Base-by-base conservation (phyloP, 164 flowering plant genomes). In the Sedum album region DNA sequence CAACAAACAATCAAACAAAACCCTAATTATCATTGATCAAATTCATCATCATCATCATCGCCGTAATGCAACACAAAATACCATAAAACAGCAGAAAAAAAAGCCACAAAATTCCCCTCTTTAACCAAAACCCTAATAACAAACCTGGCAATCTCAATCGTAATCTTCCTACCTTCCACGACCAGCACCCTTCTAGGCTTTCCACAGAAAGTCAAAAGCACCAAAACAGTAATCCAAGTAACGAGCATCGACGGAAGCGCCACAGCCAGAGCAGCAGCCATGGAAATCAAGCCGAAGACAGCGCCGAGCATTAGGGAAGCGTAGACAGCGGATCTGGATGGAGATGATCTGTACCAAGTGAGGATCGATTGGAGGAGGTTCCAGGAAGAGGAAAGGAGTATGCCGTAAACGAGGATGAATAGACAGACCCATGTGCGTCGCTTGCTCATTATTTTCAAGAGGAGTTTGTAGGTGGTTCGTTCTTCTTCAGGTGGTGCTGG, bases 371-470 rank as follows among this genome's bases (percentile, higher is more conserved):
- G 71, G 65, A 88, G 83, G 70, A 76, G 72, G 66, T 84, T 84
- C 86, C 88, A 84, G 8, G 86, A 79, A 8, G 75, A 80, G 9
- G 78, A 76, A 7, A 78, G 63, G 6, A 86, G 75, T 48, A 78
- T 39, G 0, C 79, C 71, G 68, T 86, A 84, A 0, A 86, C 87
- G 0, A 76, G 17, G 1, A 84, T 74, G 42, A 84, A 86, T 31
- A 84, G 78, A 51, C 72, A 76, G 0, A 77, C 90, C 93, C 93
- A 88, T 42, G 90, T 86, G 66, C 88, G 74, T 57, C 93, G 80
- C 70, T 83, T 83, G 84, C 86, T 83, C 83, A 88, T 78, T 1
- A 86, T 23, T 48, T 8, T 69, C 1, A 82, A 31, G 0, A 81
- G 15, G 28, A 78, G 14, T 5, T 13, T 30, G 76, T 74, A 76